Base-by-base conservation (phyloP, 2,329 filamentous ascomycete species). In the Sphaerulina vaccinii region DNA sequence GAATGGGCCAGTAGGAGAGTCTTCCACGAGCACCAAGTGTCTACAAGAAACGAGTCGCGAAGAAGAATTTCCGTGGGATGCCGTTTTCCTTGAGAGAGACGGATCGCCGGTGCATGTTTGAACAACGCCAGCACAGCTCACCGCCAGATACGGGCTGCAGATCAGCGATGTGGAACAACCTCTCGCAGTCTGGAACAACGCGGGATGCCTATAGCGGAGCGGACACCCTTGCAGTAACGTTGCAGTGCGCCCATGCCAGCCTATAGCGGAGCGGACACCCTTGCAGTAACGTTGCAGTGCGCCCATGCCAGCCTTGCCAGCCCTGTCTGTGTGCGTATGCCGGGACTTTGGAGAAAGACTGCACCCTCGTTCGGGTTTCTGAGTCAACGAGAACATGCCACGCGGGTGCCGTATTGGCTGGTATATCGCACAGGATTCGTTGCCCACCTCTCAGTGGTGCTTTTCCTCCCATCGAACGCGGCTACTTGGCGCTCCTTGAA, bases 111-210 rank as follows among this genome's bases (percentile, higher is more conserved):
- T 7, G 15, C 15, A 3, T 21, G n/a, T 23, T 27, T 46, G 43
- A 32, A 21, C 21, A 18, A 42, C 38, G 47, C 37, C 49, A 51
- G 49, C 49, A 45, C 49, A 46, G 45, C 49, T 51, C 49, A 45
- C 49, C 41, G 49, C 40, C 41, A 24, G 35, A 36, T 8, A 18
- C 22, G 8, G 44, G 23, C 32, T 32, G 42, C 22, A 21, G 40
- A 43, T 43, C 40, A 21, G 11, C 42, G 42, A 45, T 45, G 24
- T 19, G 18, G 18, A 15, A 35, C 43, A 35, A 23, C 43, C n/a
- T n/a, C n/a, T 36, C 29, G 32, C 27, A 32, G 27, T 9, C 27
- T 32, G 27, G 27, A 32, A 32, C 27, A 32, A 32, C 33, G 16
- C 27, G 42, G 21, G 19, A 19, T 32, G 15, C 22, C 27, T 44